These are phyloP conservation scores for Luzula sylvatica DNA, from an alignment of 176 grass and related monocot genomes.

Conservation along the genomic window DNA sequence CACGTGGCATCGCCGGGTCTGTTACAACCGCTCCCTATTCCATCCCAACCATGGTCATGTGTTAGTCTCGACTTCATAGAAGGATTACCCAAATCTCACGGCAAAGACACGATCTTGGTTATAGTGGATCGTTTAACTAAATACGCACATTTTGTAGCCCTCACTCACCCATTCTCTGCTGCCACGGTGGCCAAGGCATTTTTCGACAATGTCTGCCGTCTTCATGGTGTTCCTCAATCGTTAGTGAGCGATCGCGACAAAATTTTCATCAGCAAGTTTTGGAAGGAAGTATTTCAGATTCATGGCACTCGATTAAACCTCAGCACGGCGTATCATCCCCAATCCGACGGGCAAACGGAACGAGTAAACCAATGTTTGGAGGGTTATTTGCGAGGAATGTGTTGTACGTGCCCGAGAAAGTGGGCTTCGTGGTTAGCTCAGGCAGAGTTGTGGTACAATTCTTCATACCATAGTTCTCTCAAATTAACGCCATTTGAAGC, in stretches of 20 bases:
- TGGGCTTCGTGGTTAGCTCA: not conserved
- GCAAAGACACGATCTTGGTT: too few relatives aligned
- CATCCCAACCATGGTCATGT: not conserved
- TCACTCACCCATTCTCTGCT: not conserved
- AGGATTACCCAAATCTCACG: not conserved
- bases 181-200: not conserved
- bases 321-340: not conserved
- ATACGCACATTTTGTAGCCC: not conserved
- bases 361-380: not conserved
- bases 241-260: not conserved
- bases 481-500: not conserved
- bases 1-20: not conserved
- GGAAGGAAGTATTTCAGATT: not conserved
- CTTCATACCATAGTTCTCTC: not conserved
- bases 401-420: not conserved
- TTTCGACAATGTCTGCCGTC: not conserved
- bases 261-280: slow-evolving; percentile 6
- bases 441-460: not conserved
- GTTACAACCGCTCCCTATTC: not conserved
- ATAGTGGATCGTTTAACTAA: not conserved
- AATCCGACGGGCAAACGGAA: slow-evolving; percentile 1
- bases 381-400: slow-evolving; percentile 1
- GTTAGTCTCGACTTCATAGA: slow-evolving; percentile 3
- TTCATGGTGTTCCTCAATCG: not conserved
- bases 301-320: not conserved